Base-by-base conservation (phyloP, 2,329 filamentous ascomycete species). In the Colletotrichum sidae region DNA sequence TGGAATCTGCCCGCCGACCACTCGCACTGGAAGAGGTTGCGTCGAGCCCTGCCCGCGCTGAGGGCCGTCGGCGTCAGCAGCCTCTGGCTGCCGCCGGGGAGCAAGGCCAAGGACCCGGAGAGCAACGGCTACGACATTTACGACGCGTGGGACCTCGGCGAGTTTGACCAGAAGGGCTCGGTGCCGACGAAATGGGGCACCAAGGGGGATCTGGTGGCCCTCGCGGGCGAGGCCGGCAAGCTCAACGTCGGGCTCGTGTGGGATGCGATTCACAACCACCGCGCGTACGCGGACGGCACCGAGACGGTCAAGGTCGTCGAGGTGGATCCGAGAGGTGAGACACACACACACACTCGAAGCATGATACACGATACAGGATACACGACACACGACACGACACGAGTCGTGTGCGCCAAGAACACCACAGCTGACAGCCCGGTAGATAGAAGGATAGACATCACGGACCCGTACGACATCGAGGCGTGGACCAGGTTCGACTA, bases 101-200 rank as follows among this genome's bases (percentile, higher is more conserved):
- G 63, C 52, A 66, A 66, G 38, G 63, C 63, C 39, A 66, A 66
- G 17, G 58, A 63, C 15, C 58, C 58, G 2, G 63, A 63, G 49
- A 66, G 63, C 7, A 66, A 66, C 8, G 63, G 63, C 46, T 66
- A 66, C 47, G 63, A 66, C 42, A 66, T 66, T 33, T 66, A 66
- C 47, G 63, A 66, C 15, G 58, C 58, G 11, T 66, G 63, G 63
- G 63, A 66, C 9, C 41, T 66, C 11, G 63, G 63, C 6, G 63
- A 66, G n/a, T 66, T 66, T 17, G 52, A 66, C 42, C 63, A 66
- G 44, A 66, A 66, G 42, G 63, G 63, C 11, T 57, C 63, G 9
- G 59, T 66, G 2, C 58, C 58, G 12, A 66, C 63, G 8, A 66
- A 66, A 63, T 66, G 63, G 63, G 63, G 63, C n/a, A 66, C 47